Evolutionary conservation across 768 basidiomycete species (phyloP), one percentile per base, ranked within the genome.

Genomic region (Trametes cingulata): DNA sequence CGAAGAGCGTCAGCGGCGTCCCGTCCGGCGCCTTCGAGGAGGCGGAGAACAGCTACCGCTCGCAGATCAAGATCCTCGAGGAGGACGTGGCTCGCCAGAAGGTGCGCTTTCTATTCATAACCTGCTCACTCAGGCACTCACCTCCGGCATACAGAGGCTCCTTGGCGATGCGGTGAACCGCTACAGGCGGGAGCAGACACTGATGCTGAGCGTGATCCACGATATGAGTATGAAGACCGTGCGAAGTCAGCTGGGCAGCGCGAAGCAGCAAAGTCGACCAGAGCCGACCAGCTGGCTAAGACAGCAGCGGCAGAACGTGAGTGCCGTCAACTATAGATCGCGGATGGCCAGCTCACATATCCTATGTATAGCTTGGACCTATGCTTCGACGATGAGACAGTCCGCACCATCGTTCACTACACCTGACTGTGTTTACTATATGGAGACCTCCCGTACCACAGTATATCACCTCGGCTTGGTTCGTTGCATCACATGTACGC

Each of bases 131-230:
- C 7, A 19, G n/a, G 50, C n/a, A n/a, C 27, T 49, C 46, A 55
- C 58, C 22, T 29, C 24, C 6, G n/a, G 20, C 17, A 6, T 19
- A 14, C 55, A 71, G 87, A 75, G 79, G 41, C 72, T 83, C 33
- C 74, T 80, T 63, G 67, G 73, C 46, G 87, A 92, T 27, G 55
- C 72, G 13, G 80, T 83, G 36, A 80, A 78, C 58, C 80, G 85
- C 39, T 92, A 93, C 70, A 80, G 82, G 48, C 77, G 81, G 50
- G 94, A 98, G 70, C 90, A 93, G 65, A 83, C 87, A 64, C 80
- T 93, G 57, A 90, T 97, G 86, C 75, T 93, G 20, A 82, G 87
- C 56, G 84, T 85, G 5, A 78, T 93, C 61, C 91, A 93, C 70
- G 78, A 78, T 40, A 74, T 84, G 42, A 90, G 91, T 12, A 85